phyloP scores from a whole-genome alignment of 2,329 filamentous ascomycete genomes.

The Periconia digitata region DNA sequence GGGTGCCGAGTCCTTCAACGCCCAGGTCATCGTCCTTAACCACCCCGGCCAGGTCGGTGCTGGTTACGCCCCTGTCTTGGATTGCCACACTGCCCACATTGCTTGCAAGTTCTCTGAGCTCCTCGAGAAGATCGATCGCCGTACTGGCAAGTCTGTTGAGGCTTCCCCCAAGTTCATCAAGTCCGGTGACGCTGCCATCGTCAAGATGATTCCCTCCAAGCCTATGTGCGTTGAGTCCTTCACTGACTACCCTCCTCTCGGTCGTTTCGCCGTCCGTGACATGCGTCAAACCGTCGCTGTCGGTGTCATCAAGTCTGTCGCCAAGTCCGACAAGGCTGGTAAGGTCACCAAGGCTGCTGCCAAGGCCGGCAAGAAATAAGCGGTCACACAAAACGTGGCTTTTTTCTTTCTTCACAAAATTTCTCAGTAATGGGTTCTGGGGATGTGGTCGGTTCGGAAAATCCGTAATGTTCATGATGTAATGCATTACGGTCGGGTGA shows the following conservation, averaged over 20 bases:
- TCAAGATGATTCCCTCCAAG: conserved; percentile 99
- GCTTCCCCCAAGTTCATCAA: conserved; percentile 98
- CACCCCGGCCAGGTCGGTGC: conserved; percentile 99
- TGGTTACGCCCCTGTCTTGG: conserved; percentile 97
- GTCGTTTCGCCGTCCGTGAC: conserved; percentile 99
- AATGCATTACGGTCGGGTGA: conserved; percentile 42
- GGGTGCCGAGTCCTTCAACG: conserved; percentile 92
- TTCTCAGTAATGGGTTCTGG: conserved; percentile 39
- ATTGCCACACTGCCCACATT: conserved; percentile 99
- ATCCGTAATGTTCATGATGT: conserved; percentile 39
- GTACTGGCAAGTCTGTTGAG: conserved; percentile 98
- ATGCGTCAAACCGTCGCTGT: conserved; percentile 83
- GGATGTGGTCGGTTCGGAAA: conserved; percentile 42
- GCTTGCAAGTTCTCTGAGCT: conserved; percentile 99
- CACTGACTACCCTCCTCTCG: conserved; percentile 99
- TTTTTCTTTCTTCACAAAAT: conserved; percentile 36
- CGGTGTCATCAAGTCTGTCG: conserved; percentile 82
- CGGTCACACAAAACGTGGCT: conserved; percentile 31
- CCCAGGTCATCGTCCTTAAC: conserved; percentile 99
- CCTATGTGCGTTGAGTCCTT: conserved; percentile 99
- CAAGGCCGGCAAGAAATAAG: conserved; percentile 48
- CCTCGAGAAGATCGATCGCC: conserved; percentile 99
- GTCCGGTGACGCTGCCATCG: conserved; percentile 99
- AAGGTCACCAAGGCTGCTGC: conserved; percentile 55
- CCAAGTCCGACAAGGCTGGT: conserved; percentile 52